Base-by-base conservation (phyloP, 768 basidiomycete species). In the Russula sp. region DNA sequence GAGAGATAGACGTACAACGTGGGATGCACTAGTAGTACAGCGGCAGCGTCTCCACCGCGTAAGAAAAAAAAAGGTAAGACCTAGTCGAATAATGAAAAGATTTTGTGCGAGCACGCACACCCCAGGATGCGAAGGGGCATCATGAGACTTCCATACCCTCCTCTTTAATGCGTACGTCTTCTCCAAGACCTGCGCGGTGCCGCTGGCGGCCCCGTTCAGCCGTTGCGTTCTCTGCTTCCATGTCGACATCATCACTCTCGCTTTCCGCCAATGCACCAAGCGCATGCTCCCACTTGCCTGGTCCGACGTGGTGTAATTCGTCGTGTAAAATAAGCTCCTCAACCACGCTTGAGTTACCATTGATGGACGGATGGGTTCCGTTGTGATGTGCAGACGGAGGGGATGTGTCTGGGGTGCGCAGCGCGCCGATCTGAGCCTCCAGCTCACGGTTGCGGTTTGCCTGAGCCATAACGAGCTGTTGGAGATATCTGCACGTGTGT, bases 391-490 rank as follows among this genome's bases (percentile, higher is more conserved):
- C 7, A 18, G 59, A 24, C 4, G 30, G 8, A 8, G 50, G 32
- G 5, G 57, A 28, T 14, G 57, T 13, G 34, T 64, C 63, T 28
- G 49, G 32, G 6, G 54, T 46, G 52, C 51, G 60, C n/a, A 66
- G 52, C 5, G 57, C 30, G 10, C 65, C 56, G 14, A 92, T 81
- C 74, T 88, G 85, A 57, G 82, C 81, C 73, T 94, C 92, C 55
- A 94, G 79, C 70, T 92, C 90, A 46, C 88, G 78, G 72, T 91
- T 92, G 11, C 91, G 79, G 49, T 82, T 82, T 5, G 89, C 89
- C 70, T 93, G 92, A 0, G 85, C 87, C 3, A 82, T 84, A 11
- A 94, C 91, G 58, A 94, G 85, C 69, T 93, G 91, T 72, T 94
- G 92, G 13, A 94, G 83, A 74, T 92, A 93, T 62, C 90, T 74